Evolutionary conservation across 139 green algal genomes (phyloP), one percentile per base, ranked within the genome.

Genomic region (Coelastrella sp.): DNA sequence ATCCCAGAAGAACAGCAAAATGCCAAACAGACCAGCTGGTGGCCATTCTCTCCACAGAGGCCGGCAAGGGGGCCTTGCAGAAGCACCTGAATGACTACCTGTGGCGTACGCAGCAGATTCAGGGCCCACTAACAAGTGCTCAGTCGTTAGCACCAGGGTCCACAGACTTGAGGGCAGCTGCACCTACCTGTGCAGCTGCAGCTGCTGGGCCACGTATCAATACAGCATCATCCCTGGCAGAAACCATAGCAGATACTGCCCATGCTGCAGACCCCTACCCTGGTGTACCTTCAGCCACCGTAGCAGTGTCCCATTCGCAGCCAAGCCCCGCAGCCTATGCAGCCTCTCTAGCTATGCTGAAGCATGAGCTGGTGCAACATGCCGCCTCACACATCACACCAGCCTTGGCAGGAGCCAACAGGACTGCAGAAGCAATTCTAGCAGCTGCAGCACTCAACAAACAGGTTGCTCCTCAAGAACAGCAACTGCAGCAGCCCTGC

Each of bases 341-440:
- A 58, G 81, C 59, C 24, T 24, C n/a, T 20, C 81, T 86, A 6
- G 60, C 60, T 10, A 7, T 61, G 12, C 81, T 75, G 17, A 86
- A 86, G 60, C 81, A 74, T 10, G 60, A 86, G 81, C 59, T 86
- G 7, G 27, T 74, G 59, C 59, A 74, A 25, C 81, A 86, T 74
- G 58, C 59, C 59, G 12, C 81, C 9, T n/a, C 74, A 65, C 14
- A 59, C 11, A 59, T n/a, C n/a, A 25, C 81, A 10, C 81, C 74
- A 11, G 81, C 59, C 14, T 7, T 75, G 25, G 81, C 59, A 15
- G 59, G 20, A 59, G 81, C 59, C 8, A 10, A 8, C n/a, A 35
- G 8, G 6, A 17, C 49, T 73, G 60, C 59, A 25, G 60, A 22
- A 35, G 59, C 60, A 75, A 0, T 24, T 35, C 8, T 35, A 58